Conservation (phyloP, 164 flowering plant species). For the Saururus chinensis region DNA sequence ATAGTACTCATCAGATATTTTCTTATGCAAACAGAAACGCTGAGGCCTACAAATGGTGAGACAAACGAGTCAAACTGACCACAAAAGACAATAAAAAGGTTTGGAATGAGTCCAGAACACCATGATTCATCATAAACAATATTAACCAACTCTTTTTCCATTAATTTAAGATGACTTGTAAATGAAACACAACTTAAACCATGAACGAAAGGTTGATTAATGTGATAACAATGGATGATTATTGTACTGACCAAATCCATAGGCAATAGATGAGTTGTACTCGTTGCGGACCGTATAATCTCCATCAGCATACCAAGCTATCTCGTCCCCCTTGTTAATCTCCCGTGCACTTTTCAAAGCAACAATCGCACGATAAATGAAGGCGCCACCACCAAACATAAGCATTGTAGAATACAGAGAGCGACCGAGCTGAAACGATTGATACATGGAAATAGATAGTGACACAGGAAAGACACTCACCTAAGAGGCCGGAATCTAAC, state of each 20-base stretch:
- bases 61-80: too few species aligned
- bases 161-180: too few species aligned
- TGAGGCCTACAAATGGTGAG: too few species aligned
- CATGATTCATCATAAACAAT: too few species aligned
- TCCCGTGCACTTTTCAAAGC: constrained; percentile 33
- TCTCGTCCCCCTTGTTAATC: constrained; percentile 59
- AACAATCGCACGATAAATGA: background rate
- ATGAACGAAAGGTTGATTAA: background rate
- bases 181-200: too few species aligned
- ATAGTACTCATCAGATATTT: too few species aligned
- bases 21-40: too few species aligned
- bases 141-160: too few species aligned
- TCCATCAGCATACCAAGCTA: constrained; percentile 81
- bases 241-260: constrained; percentile 45
- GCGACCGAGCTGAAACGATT: background rate
- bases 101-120: too few species aligned
- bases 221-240: background rate
- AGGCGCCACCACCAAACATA: too few species aligned
- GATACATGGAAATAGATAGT: background rate
- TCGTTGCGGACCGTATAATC: constrained; percentile 59
- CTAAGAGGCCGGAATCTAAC: constrained; percentile 88
- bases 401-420: too few species aligned
- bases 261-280: constrained; percentile 42
- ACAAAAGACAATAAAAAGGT: too few species aligned
- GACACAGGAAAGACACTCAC: constrained; percentile 15